Evolutionary conservation across 2,329 filamentous ascomycete species (phyloP), one percentile per base, ranked within the genome.

Genomic region (Hawksworthiomyces lignivorus): DNA sequence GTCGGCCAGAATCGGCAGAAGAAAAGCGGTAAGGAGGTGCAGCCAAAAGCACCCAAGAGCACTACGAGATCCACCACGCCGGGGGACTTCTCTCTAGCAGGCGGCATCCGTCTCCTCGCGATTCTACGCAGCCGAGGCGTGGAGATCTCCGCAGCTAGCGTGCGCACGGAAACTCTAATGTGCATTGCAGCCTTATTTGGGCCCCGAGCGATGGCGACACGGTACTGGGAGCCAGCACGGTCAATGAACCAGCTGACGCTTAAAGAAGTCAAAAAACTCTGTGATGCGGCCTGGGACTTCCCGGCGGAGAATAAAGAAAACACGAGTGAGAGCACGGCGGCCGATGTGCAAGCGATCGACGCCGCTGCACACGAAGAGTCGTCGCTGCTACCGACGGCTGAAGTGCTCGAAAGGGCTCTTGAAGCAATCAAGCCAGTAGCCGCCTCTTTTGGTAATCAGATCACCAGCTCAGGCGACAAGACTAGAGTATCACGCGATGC

Each of bases 241-340:
- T 31, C 36, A 12, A 15, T 12, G 8, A 52, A 61, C 43, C 53
- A 46, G 17, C 46, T 63, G 11, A 52, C 50, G 4, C 40, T 67
- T 4, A 31, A 38, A 7, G 51, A 62, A 31, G 61, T 63, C 43
- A 64, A 62, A 50, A 41, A 31, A 3, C 39, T 62, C n/a, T 57
- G 63, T 29, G 60, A 67, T 27, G 48, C 54, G 14, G 62, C 62
- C 0, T 68, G 64, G 64, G 11, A 27, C n/a, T 10, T 26, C 10
- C 24, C 7, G 19, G 27, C n/a, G 31, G 15, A 22, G n/a, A 29
- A 12, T 10, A 6, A 11, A 17, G 18, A 15, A 19, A 19, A 21
- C 12, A 9, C 55, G 14, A 41, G 40, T 9, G 50, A 54, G 22
- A n/a, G n/a, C n/a, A n/a, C n/a, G n/a, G n/a, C n/a, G n/a, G n/a